These are phyloP conservation scores for Alternaria conjuncta DNA, from an alignment of 2,329 filamentous ascomycete genomes.

Conservation along the genomic window DNA sequence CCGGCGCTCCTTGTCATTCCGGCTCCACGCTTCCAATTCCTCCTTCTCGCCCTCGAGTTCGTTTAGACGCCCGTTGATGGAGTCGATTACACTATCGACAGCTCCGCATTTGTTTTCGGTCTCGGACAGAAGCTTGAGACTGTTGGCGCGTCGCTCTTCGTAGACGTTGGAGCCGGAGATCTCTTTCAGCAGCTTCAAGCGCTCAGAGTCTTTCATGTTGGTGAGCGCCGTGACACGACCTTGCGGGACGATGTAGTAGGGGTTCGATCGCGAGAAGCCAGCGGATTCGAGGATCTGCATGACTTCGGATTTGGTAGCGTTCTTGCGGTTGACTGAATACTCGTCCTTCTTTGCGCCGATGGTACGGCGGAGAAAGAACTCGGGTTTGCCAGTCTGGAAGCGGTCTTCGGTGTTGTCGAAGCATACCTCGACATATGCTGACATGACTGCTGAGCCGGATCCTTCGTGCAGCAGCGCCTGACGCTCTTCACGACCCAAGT, in stretches of 20 bases:
- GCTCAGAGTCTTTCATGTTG: conserved; percentile 97
- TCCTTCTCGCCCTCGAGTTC: conserved; percentile 98
- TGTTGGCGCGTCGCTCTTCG: conserved; percentile 88
- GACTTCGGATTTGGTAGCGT: conserved; percentile 91
- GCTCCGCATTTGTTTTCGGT: conserved; percentile 94
- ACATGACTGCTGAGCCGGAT: conserved; percentile 96
- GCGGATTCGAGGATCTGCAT: conserved; percentile 95
- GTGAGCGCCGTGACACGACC: conserved; percentile 94
- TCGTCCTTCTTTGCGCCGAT: conserved; percentile 99
- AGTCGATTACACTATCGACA: conserved; percentile 89
- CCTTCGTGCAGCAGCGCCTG: conserved; percentile 97
- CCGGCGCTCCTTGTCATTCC: conserved; percentile 89
- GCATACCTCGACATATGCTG: conserved; percentile 98
- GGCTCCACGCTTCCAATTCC: conserved; percentile 90
- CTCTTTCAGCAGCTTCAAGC: conserved; percentile 89
- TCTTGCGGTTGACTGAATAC: conserved; percentile 96
- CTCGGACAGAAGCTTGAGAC: conserved; percentile 94
- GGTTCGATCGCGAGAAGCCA: conserved; percentile 95
- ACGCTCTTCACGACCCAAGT: conserved; percentile 94
- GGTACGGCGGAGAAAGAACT: conserved; percentile 88
- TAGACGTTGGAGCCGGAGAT: conserved; percentile 99
- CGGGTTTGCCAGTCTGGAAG: conserved; percentile 90
- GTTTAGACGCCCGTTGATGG: conserved; percentile 85
- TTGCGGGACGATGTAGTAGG: conserved; percentile 98
- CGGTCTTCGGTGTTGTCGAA: conserved; percentile 98